Evolutionary conservation across 1,284 basidiomycete species (phyloP).

Genomic region (Cryptococcus sp.): DNA sequence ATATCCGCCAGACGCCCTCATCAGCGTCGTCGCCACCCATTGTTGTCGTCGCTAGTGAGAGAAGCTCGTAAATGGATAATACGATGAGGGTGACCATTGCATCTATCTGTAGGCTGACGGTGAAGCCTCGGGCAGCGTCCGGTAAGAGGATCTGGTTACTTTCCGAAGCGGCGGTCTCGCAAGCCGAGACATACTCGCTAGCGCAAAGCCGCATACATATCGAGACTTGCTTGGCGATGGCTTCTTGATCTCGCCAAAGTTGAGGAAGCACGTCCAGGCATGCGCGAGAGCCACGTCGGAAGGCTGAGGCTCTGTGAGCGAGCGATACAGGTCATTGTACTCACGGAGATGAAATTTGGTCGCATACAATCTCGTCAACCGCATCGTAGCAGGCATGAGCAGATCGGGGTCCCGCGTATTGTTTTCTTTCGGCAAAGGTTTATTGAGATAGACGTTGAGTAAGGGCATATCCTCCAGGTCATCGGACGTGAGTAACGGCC

Average conservation of each 20-base stretch:
- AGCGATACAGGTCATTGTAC: background rate
- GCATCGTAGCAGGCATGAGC: background rate
- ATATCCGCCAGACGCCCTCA: background rate
- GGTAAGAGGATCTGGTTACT: background rate
- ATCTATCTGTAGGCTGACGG: background rate
- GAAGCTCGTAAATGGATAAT: background rate
- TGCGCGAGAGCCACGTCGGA: slow-evolving; percentile 2
- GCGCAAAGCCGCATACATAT: background rate
- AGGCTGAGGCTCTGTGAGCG: background rate
- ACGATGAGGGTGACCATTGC: background rate
- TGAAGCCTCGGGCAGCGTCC: background rate
- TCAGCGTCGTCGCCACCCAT: too few relatives aligned
- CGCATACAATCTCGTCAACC: background rate
- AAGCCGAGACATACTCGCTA: background rate
- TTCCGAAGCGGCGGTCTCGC: background rate
- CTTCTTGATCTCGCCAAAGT: slow-evolving; percentile 1
- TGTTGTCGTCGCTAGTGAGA: background rate
- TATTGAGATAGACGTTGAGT: background rate
- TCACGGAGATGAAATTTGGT: slow-evolving; percentile 3
- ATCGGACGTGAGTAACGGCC: slow-evolving; percentile 4
- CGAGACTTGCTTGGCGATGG: background rate
- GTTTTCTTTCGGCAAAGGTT: background rate
- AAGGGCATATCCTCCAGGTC: slow-evolving; percentile 7
- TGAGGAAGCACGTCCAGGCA: background rate
- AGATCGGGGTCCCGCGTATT: background rate